Evolutionary conservation across 495 filamentous ascomycete species (phyloP).

Genomic region (Staphylotrichum tortipilum): DNA sequence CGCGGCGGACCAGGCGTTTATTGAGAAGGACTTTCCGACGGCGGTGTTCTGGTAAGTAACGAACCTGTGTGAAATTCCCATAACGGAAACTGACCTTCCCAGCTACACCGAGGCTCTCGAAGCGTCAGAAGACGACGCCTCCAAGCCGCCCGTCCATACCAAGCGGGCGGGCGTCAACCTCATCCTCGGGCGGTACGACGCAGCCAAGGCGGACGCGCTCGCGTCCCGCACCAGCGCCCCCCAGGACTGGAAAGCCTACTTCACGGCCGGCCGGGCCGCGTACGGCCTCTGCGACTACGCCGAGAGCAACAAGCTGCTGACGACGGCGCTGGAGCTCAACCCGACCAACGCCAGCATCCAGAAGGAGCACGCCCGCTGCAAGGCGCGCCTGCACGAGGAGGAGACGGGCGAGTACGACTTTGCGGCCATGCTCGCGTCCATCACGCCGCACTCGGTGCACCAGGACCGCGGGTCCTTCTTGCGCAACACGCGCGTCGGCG

Average conservation of each 20-base stretch:
- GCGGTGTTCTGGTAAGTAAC: constrained; percentile 26
- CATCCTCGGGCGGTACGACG: constrained; percentile 37
- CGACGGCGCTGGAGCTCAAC: constrained; percentile 28
- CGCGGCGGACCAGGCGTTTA: constrained; percentile 27
- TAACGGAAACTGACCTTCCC: neutral
- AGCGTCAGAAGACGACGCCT: constrained; percentile 2
- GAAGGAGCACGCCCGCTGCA: constrained; percentile 29
- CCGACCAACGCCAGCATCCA: constrained; percentile 20
- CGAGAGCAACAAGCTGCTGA: constrained; percentile 17
- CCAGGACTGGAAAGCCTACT: constrained; percentile 40
- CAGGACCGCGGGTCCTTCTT: constrained; percentile 41
- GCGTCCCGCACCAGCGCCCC: constrained; percentile 17
- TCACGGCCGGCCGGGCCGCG: constrained; percentile 38
- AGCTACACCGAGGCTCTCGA: constrained; percentile 31
- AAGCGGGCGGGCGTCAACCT: constrained; percentile 44
- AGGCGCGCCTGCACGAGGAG: constrained; percentile 29
- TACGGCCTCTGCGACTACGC: constrained; percentile 39
- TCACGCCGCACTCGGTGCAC: constrained; percentile 20
- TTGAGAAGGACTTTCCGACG: constrained; percentile 27
- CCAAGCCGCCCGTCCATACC: constrained; percentile 20
- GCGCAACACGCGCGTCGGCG: constrained; percentile 13
- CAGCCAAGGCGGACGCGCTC: constrained; percentile 38
- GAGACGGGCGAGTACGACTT: constrained; percentile 40
- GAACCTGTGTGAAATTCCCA: neutral
- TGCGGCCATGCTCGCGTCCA: constrained; percentile 26